A percentile compares a stretch with the other conserved stretches of the same genome.
phyloP scores from a whole-genome alignment of 352 stramenopile genomes.

The Globisporangium takayamanum region DNA sequence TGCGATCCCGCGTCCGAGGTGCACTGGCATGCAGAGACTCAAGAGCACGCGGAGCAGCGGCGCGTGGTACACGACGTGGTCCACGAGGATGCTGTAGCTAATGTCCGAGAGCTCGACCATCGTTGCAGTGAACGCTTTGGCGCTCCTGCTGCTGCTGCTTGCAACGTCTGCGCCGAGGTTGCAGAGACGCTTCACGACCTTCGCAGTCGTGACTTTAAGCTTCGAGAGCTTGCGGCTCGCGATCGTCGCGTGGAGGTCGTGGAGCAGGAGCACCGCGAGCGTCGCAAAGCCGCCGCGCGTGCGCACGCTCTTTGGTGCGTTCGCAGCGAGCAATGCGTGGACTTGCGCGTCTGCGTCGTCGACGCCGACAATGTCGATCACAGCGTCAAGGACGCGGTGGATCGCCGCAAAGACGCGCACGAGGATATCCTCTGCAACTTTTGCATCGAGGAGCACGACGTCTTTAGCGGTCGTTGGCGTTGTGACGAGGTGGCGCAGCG shows the following conservation, averaged over 20 bases:
- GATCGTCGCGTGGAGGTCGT: conserved; percentile 27
- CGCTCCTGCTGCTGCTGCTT: neutral
- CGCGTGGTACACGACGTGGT: conserved; percentile 59
- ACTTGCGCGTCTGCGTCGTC: conserved; percentile 17
- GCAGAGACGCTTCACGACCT: conserved; percentile 35
- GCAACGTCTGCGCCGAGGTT: conserved; percentile 15
- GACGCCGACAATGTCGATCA: conserved; percentile 4
- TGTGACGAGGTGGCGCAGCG: conserved; percentile 26
- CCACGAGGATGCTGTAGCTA: conserved; percentile 47
- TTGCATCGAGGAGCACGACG: conserved; percentile 33
- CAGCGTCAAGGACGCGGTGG: conserved; percentile 19
- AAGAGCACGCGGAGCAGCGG: conserved; percentile 48
- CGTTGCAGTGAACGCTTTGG: neutral
- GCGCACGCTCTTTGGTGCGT: no score
- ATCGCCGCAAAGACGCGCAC: conserved; percentile 35
- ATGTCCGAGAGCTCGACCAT: conserved; percentile 14
- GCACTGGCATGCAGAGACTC: conserved; percentile 27
- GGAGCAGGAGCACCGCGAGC: conserved; percentile 28
- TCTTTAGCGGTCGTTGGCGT: conserved; percentile 18
- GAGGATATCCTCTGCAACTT: conserved; percentile 32
- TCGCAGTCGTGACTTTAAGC: conserved; percentile 29
- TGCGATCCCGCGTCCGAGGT: conserved; percentile 16
- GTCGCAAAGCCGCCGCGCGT: conserved; percentile 16
- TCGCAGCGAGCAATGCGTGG: conserved; percentile 1
- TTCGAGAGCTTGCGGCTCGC: conserved; percentile 32